Conservation (phyloP, 2,329 filamentous ascomycete genomes). For the Teratosphaeria destructans region DNA sequence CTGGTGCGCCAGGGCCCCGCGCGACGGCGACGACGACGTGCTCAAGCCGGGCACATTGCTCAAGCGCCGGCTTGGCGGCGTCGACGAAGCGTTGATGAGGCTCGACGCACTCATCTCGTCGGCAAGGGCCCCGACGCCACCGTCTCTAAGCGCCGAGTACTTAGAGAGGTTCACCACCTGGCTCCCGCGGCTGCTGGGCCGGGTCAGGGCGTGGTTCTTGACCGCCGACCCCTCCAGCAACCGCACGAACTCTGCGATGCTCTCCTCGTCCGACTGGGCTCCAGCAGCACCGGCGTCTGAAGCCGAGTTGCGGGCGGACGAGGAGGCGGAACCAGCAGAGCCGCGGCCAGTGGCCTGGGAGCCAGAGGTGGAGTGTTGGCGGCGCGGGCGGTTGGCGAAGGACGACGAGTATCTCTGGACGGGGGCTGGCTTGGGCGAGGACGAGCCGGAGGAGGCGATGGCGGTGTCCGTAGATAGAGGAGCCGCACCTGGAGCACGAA, state of each 20-base stretch:
- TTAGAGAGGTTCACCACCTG: constrained; percentile 38
- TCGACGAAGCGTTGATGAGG: constrained; percentile 65
- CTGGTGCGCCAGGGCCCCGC: constrained; percentile 64
- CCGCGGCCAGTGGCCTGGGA: constrained; percentile 43
- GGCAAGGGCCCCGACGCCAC: constrained; percentile 67
- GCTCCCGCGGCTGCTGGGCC: constrained; percentile 25
- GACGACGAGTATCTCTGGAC: constrained; percentile 88
- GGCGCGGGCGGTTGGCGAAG: constrained; percentile 73
- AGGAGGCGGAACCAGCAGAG: constrained; percentile 34
- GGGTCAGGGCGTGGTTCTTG: constrained; percentile 51
- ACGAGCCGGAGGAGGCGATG: constrained; percentile 55
- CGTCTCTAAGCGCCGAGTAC: constrained; percentile 82
- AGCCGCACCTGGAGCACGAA: constrained; percentile 44
- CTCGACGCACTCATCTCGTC: constrained; percentile 90
- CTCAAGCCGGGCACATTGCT: constrained; percentile 58
- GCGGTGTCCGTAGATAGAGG: constrained; percentile 37
- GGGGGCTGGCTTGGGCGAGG: constrained; percentile 68
- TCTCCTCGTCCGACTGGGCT: constrained; percentile 75
- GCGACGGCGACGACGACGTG: constrained; percentile 75
- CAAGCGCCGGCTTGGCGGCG: constrained; percentile 64
- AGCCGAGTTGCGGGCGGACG: constrained; percentile 50
- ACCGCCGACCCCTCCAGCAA: constrained; percentile 80
- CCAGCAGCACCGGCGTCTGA: constrained; percentile 1
- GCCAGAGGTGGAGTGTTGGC: constrained; percentile 50
- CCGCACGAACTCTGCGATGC: constrained; percentile 88